phyloP scores from a whole-genome alignment of 2,329 filamentous ascomycete genomes.

The Cladorrhinum sp. region DNA sequence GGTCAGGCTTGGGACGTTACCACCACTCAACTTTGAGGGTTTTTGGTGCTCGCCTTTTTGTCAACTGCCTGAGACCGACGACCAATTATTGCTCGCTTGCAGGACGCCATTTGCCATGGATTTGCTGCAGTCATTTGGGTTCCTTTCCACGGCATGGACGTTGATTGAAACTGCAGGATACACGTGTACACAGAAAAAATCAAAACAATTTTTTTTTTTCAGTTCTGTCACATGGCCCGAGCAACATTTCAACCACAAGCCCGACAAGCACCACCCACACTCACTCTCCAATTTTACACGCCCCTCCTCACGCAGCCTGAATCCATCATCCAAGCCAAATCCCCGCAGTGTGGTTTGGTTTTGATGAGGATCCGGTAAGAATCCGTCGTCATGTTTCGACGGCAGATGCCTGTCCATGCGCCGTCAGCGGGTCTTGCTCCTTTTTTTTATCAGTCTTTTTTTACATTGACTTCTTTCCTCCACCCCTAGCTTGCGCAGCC shows the following conservation, averaged over 20 bases:
- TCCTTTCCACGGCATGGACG: neutral
- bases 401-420: slow-evolving; percentile 3
- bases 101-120: neutral
- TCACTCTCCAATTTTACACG: neutral
- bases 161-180: neutral
- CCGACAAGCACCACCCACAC: neutral
- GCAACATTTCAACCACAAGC: neutral
- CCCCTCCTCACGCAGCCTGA: neutral
- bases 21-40: neutral
- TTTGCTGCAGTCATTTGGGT: neutral
- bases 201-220: neutral
- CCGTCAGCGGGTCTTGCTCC: neutral
- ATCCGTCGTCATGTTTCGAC: slow-evolving; percentile 2
- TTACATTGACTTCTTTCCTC: neutral
- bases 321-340: neutral
- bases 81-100: neutral
- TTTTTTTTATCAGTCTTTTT: neutral
- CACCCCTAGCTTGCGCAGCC: slow-evolving; percentile 1
- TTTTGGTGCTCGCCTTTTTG: neutral
- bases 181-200: neutral
- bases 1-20: neutral
- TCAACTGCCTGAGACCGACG: neutral
- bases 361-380: neutral
- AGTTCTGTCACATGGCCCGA: neutral
- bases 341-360: neutral